Base-by-base conservation (phyloP, 2,329 filamentous ascomycete genomes). In the Ceratocystis cubensis region DNA sequence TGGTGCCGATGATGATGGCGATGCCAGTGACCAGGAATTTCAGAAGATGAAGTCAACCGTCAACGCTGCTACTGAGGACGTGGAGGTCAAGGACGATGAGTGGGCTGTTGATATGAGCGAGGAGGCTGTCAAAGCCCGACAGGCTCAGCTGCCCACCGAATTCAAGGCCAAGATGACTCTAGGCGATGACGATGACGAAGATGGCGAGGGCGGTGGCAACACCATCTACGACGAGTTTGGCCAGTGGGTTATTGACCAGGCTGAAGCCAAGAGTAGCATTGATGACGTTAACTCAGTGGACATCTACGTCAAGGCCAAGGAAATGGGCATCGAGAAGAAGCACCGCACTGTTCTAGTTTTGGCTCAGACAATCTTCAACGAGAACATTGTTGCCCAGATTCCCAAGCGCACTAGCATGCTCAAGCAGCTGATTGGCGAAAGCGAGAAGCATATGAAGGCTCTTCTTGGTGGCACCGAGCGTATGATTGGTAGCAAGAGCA, bases 31-130 rank as follows among this genome's bases (percentile, higher is more conserved):
- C 74, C 92, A 96, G 75, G 94, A 96, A 77, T 87, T 96, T 73
- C 89, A 90, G 75, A 87, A 88, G 73, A 87, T 96, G 73, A 88
- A 88, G 72, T 82, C 83, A 59, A 80, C 80, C 70, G 78, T 80
- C 63, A 75, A 77, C 50, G 76, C 80, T 71, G 76, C 75, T 68
- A 76, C 78, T 45, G 75, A 76, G 66, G 81, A 84, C 65, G 76
- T 79, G 65, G 84, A 88, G 72, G 82, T 84, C 73, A 89, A 92
- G 76, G 90, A 96, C 71, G 87, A 96, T 69, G 85, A 96, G 71
- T 99, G 94, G 94, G 89, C 92, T 69, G 90, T 97, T 68, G 94
- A 99, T 76, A 94, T 95, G 80, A 96, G 92, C 70, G 91, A 92
- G 76, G 91, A 91, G 76, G 94, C 94, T 71, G 88, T 97, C 80